These are phyloP conservation scores for Hymenoscyphus salicellus DNA, from an alignment of 2,329 filamentous ascomycete species.

Conservation along the genomic window DNA sequence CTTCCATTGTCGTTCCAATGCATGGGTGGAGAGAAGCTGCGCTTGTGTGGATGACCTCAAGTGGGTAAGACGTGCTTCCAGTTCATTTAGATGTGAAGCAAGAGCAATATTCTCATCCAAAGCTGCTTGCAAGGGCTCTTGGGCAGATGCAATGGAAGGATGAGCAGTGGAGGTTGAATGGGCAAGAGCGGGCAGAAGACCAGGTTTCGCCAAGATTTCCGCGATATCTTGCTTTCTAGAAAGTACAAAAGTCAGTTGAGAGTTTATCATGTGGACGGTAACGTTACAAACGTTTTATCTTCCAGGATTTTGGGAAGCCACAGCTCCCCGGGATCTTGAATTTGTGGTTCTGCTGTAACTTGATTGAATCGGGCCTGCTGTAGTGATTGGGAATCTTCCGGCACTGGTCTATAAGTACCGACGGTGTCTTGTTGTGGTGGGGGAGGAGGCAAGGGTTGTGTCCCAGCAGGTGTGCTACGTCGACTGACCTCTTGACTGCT, in stretches of 20 bases:
- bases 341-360: constrained; percentile 37
- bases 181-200: constrained; percentile 71
- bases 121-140: constrained; percentile 60
- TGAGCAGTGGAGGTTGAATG: constrained; percentile 66
- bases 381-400: constrained; percentile 20
- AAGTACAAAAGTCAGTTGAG: constrained; percentile 19
- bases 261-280: constrained; percentile 20
- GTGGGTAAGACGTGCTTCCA: constrained; percentile 55
- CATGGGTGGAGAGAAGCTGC: constrained; percentile 76
- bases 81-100: constrained; percentile 58
- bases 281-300: constrained; percentile 70
- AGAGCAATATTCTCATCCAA: constrained; percentile 71
- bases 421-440: constrained; percentile 23
- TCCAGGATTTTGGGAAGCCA: constrained; percentile 77
- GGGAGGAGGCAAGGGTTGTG: constrained; percentile 35
- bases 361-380: constrained; percentile 25
- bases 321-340: constrained; percentile 61
- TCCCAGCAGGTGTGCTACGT: constrained; percentile 57
- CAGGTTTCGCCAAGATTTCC: constrained; percentile 60
- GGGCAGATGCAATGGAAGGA: constrained; percentile 65
- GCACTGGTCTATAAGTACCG: constrained; percentile 22
- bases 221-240: constrained; percentile 74
- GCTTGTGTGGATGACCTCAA: constrained; percentile 73
- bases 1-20: constrained; percentile 88
- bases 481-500: constrained; percentile 66